phyloP scores from a whole-genome alignment of 2,329 filamentous ascomycete genomes.

The Sclerotinia minor region DNA sequence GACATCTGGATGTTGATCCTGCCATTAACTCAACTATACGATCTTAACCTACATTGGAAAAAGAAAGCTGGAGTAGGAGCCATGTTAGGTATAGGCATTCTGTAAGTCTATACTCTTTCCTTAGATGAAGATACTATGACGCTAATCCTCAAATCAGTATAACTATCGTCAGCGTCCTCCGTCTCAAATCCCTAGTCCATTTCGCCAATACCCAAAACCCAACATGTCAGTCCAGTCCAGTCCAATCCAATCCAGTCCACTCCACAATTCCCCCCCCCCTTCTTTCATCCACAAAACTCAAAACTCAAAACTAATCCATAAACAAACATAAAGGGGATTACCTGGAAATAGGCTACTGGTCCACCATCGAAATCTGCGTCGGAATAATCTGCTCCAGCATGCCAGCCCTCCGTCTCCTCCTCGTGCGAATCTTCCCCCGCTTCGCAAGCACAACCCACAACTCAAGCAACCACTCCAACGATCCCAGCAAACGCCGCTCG shows the following conservation, averaged over 20 bases:
- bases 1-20: slow-evolving; percentile 55
- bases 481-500: neutral
- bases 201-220: slow-evolving; percentile 23
- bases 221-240: slow-evolving; percentile 9
- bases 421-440: neutral
- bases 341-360: slow-evolving; percentile 31
- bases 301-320: neutral
- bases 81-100: slow-evolving; percentile 53
- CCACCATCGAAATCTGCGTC: slow-evolving; percentile 32
- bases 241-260: no score
- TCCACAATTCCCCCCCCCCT: neutral
- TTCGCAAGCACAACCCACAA: neutral
- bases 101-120: slow-evolving; percentile 33
- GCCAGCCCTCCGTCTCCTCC: slow-evolving; percentile 26
- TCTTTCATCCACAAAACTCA: no score
- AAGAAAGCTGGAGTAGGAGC: slow-evolving; percentile 50
- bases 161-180: slow-evolving; percentile 16
- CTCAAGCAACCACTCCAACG: neutral
- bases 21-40: slow-evolving; percentile 49
- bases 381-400: slow-evolving; percentile 34
- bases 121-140: no score
- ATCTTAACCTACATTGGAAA: slow-evolving; percentile 48
- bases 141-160: neutral
- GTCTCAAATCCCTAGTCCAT: slow-evolving; percentile 2
- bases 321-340: slow-evolving; percentile 30